These are phyloP conservation scores for Castanea mollissima DNA, from an alignment of 306 rosid species.

Conservation along the genomic window DNA sequence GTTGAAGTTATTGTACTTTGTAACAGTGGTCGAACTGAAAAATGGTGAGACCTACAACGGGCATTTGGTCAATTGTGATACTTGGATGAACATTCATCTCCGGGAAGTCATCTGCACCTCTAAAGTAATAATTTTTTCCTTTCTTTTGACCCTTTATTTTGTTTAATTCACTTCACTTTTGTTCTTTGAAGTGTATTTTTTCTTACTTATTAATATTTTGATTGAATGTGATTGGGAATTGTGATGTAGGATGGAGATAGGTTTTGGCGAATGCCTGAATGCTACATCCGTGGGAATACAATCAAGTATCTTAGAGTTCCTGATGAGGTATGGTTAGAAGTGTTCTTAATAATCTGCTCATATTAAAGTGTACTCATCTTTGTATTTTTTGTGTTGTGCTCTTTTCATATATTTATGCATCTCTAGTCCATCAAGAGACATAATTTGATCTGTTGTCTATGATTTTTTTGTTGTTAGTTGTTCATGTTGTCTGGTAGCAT, in stretches of 20 bases:
- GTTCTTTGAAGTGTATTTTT: not conserved
- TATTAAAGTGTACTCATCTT: not conserved
- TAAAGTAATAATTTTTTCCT: constrained; percentile 46
- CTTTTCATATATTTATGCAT: not conserved
- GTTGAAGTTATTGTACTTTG: constrained; percentile 13
- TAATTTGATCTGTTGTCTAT: not conserved
- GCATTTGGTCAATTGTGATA: constrained; percentile 95
- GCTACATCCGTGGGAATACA: constrained; percentile 94
- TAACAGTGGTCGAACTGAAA: constrained; percentile 90
- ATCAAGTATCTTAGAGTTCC: constrained; percentile 97
- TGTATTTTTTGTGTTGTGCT: not conserved
- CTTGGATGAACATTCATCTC: constrained; percentile 99
- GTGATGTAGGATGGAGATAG: constrained; percentile 90
- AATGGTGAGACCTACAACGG: constrained; percentile 99
- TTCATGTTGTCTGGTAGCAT: not conserved
- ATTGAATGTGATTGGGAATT: constrained; percentile 4
- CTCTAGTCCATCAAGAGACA: not conserved
- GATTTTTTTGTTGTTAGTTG: not conserved
- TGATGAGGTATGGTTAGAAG: constrained; percentile 65
- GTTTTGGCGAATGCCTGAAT: constrained; percentile 99
- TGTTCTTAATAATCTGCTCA: not conserved
- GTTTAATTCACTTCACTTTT: not conserved
- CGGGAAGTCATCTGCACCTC: constrained; percentile 98
- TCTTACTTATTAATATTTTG: not conserved
- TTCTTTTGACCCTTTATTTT: not conserved